phyloP scores from a whole-genome alignment of 495 filamentous ascomycete species.

The Penicillium steckii region DNA sequence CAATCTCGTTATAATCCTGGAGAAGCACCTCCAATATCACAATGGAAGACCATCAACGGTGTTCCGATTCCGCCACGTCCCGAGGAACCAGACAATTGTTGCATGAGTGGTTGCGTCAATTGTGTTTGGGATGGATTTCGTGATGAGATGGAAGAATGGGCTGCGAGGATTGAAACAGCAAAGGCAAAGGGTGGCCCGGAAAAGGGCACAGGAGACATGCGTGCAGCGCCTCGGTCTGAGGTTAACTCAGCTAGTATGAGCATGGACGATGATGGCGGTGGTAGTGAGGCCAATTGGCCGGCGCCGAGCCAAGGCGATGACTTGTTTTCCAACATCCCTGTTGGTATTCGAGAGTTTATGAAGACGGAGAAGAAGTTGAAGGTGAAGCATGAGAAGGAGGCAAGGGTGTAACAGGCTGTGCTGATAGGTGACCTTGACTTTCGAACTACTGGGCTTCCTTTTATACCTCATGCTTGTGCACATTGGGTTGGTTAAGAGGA shows the following conservation, averaged over 20 bases:
- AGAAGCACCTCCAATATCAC: slow-evolving; percentile 38
- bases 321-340: slow-evolving; percentile 78
- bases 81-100: slow-evolving; percentile 95
- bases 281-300: slow-evolving; percentile 67
- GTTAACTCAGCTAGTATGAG: slow-evolving; percentile 45
- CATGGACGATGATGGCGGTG: slow-evolving; percentile 83
- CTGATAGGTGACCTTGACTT: neutral
- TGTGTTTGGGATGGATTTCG: slow-evolving; percentile 93
- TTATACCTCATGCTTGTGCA: neutral
- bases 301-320: slow-evolving; percentile 38
- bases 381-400: slow-evolving; percentile 58
- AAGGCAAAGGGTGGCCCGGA: slow-evolving; percentile 29
- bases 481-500: neutral
- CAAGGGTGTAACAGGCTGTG: slow-evolving; percentile 11
- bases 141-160: slow-evolving; percentile 91
- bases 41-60: slow-evolving; percentile 66
- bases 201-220: slow-evolving; percentile 33
- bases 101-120: slow-evolving; percentile 97
- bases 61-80: slow-evolving; percentile 80
- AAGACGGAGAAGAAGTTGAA: slow-evolving; percentile 90
- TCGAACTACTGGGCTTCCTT: neutral
- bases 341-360: slow-evolving; percentile 97
- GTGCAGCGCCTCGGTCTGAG: slow-evolving; percentile 35
- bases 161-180: slow-evolving; percentile 56
- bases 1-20: slow-evolving; percentile 56